phyloP scores from a whole-genome alignment of 352 stramenopile genomes.

The Pythium periplocum region DNA sequence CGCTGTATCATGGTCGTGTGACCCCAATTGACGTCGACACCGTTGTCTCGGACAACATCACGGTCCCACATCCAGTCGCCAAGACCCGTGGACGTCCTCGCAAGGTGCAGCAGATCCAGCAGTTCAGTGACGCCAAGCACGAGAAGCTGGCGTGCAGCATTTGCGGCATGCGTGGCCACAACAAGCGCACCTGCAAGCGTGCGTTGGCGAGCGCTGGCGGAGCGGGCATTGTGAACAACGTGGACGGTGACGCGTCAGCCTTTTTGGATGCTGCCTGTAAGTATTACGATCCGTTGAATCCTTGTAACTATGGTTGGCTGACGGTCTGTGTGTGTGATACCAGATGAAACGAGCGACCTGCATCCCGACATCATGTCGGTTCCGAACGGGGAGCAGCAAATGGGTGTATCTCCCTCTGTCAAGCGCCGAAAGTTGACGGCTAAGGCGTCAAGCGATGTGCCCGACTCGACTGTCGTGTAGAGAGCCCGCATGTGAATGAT shows the following conservation, averaged over 20 bases:
- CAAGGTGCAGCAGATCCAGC: constrained; percentile 79
- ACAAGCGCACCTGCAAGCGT: constrained; percentile 80
- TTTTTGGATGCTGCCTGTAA: not conserved
- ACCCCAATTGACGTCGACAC: constrained; percentile 79
- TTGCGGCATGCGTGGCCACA: constrained; percentile 78
- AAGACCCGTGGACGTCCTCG: constrained; percentile 59
- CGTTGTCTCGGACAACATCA: constrained; percentile 52
- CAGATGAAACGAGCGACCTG: no score
- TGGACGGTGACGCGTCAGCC: constrained; percentile 14
- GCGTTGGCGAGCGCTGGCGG: constrained; percentile 9
- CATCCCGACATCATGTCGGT: no score
- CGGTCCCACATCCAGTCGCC: constrained; percentile 41
- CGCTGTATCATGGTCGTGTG: constrained; percentile 61
- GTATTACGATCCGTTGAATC: no score
- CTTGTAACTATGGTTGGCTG: no score
- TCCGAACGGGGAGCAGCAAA: no score
- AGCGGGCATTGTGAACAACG: constrained; percentile 6
- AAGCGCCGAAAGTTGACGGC: constrained; percentile 15
- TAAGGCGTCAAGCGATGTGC: constrained; percentile 1
- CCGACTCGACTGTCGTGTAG: constrained; percentile 13
- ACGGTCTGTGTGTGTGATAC: no score
- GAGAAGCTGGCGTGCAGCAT: constrained; percentile 76
- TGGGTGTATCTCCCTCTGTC: constrained; percentile 5
- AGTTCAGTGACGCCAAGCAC: constrained; percentile 59
- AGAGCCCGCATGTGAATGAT: not conserved